Conservation (phyloP, 495 filamentous ascomycete genomes). For the Talaromyces adpressus region DNA sequence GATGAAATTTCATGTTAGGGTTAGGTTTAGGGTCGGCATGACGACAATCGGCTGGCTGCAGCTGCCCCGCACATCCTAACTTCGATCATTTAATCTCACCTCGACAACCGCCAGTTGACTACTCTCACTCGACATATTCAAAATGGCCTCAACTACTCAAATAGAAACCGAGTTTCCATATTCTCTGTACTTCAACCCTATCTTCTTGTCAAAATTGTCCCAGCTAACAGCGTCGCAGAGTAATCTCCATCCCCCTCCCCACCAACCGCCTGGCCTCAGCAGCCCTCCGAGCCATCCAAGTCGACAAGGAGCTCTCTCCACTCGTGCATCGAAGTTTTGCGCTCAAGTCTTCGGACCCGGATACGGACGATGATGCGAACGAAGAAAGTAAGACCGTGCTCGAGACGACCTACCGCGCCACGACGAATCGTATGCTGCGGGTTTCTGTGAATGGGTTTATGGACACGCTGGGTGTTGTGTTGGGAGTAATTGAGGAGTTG, state of each 20-base stretch:
- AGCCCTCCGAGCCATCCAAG: conserved; percentile 67
- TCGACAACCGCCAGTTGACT: neutral
- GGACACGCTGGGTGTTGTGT: conserved; percentile 75
- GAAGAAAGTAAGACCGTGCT: conserved; percentile 51
- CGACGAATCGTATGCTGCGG: conserved; percentile 91
- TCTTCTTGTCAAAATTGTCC: conserved; percentile 1
- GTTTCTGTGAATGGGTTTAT: conserved; percentile 98
- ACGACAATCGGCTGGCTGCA: neutral
- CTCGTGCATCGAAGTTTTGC: conserved; percentile 68
- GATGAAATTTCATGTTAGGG: neutral
- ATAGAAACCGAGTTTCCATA: conserved; percentile 53
- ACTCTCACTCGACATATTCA: neutral
- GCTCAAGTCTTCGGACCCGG: conserved; percentile 29
- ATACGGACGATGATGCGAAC: conserved; percentile 20
- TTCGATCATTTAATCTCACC: neutral
- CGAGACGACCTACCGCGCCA: conserved; percentile 72
- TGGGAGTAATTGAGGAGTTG: conserved; percentile 82
- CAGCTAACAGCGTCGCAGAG: conserved; percentile 40
- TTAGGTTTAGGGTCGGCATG: neutral
- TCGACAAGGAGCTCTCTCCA: conserved; percentile 83
- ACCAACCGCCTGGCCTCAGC: conserved; percentile 69
- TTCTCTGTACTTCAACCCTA: conserved; percentile 47
- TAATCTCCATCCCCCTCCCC: conserved; percentile 76
- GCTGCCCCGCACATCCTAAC: neutral
- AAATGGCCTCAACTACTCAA: neutral